Evolutionary conservation across 306 rosid genomes (phyloP).

Genomic region (Fragaria ananassa): DNA sequence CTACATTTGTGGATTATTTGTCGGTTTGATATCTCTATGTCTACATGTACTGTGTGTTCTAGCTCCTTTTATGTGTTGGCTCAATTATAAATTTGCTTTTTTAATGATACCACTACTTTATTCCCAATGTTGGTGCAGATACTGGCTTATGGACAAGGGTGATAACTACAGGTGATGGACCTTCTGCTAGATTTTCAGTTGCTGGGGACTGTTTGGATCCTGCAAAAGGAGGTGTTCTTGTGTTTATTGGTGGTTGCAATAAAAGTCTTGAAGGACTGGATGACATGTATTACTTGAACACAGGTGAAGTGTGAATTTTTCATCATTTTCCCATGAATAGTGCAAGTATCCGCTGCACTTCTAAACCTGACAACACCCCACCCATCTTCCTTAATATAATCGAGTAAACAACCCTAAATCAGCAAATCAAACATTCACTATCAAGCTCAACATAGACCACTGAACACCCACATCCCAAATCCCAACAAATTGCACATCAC

Average conservation of each 20-base stretch:
- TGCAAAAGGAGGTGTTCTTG: constrained; percentile 71
- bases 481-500: not conserved
- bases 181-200: constrained; percentile 92
- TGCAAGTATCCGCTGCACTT: not conserved
- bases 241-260: constrained; percentile 92
- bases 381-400: not conserved
- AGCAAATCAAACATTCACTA: not conserved
- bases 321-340: not conserved
- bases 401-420: not conserved
- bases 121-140: constrained; percentile 50
- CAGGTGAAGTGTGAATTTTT: constrained; percentile 54
- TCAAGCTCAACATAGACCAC: not conserved
- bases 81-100: constrained; percentile 5
- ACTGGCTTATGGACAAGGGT: constrained; percentile 82
- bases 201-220: constrained; percentile 96
- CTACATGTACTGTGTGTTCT: constrained; percentile 4
- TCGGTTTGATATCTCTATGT: not conserved
- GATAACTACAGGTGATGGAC: constrained; percentile 57
- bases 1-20: not conserved
- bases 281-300: constrained; percentile 84
- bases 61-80: not conserved
- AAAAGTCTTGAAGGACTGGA: constrained; percentile 90
- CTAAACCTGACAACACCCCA: not conserved
- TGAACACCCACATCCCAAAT: not conserved
- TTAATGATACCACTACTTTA: constrained; percentile 16